Evolutionary conservation across 768 basidiomycete genomes (phyloP).

Genomic region (Termitomyces heimii): DNA sequence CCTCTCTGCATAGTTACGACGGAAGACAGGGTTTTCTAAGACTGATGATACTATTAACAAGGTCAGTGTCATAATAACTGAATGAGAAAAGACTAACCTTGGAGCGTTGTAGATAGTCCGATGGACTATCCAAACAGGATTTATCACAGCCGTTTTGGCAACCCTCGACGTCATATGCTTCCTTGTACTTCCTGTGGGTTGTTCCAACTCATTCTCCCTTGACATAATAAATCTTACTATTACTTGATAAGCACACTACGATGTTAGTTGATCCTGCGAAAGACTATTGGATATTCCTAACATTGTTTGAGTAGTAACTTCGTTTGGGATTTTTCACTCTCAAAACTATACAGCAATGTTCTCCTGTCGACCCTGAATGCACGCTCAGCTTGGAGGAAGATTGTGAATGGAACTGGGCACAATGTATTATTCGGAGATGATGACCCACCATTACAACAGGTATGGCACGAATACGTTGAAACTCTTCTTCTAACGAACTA

Average conservation of each 20-base stretch:
- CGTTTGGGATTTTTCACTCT: conserved; percentile 22
- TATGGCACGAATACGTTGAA: neutral
- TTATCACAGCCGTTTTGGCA: conserved; percentile 31
- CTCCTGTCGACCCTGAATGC: conserved; percentile 19
- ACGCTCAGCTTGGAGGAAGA: conserved; percentile 11
- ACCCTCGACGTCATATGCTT: conserved; percentile 38
- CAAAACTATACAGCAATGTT: conserved; percentile 22
- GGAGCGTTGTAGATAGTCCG: conserved; percentile 5
- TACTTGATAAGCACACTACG: conserved; percentile 14
- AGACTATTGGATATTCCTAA: neutral
- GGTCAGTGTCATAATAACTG: conserved; percentile 8
- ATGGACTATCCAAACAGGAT: conserved; percentile 37
- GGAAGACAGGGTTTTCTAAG: conserved; percentile 35
- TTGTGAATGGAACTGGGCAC: conserved; percentile 6
- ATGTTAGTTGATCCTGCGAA: conserved; percentile 11
- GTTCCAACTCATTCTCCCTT: neutral
- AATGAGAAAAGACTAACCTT: neutral
- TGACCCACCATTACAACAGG: conserved; percentile 1
- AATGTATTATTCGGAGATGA: conserved; percentile 15
- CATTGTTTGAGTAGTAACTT: conserved; percentile 16
- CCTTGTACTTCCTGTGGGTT: conserved; percentile 29
- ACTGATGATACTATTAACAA: conserved; percentile 35
- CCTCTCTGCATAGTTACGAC: conserved; percentile 7
- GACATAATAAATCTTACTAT: too few species aligned
- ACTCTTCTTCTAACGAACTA: neutral